Conservation (phyloP, 257 asterid genomes). For the Nicotiana attenuata region DNA sequence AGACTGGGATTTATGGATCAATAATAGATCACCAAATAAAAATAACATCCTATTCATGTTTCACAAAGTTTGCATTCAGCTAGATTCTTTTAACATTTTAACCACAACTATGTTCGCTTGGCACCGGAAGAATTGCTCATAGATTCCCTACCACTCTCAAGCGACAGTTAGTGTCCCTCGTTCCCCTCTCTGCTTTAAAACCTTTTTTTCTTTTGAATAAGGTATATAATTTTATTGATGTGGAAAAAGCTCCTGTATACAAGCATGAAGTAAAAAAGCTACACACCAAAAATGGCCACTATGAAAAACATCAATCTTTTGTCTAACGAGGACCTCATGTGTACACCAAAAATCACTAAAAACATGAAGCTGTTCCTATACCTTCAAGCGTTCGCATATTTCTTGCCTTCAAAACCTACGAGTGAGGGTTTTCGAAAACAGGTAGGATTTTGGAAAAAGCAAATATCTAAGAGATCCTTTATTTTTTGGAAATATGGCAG, state of each 20-base stretch:
- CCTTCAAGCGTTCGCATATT: not conserved
- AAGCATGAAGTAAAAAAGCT: not conserved
- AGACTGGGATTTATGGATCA: not conserved
- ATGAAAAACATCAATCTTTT: too few relatives aligned
- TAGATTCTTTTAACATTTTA: too few relatives aligned
- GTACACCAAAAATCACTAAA: not conserved
- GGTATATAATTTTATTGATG: not conserved
- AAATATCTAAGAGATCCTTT: too few relatives aligned
- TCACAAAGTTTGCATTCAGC: too few relatives aligned
- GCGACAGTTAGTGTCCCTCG: too few relatives aligned
- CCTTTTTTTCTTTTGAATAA: not conserved
- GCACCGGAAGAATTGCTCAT: too few relatives aligned
- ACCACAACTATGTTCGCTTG: too few relatives aligned
- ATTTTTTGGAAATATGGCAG: too few relatives aligned
- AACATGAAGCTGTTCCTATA: not conserved
- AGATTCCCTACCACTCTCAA: too few relatives aligned
- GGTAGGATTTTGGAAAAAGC: not conserved
- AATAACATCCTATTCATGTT: too few relatives aligned
- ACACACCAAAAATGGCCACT: not conserved
- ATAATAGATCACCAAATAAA: too few relatives aligned
- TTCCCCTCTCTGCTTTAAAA: not conserved
- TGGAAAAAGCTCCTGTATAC: not conserved
- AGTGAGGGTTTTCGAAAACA: not conserved
- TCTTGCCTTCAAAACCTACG: not conserved
- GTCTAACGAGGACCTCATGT: not conserved